Conservation (phyloP, 257 asterid species). For the Salvia hispanica region DNA sequence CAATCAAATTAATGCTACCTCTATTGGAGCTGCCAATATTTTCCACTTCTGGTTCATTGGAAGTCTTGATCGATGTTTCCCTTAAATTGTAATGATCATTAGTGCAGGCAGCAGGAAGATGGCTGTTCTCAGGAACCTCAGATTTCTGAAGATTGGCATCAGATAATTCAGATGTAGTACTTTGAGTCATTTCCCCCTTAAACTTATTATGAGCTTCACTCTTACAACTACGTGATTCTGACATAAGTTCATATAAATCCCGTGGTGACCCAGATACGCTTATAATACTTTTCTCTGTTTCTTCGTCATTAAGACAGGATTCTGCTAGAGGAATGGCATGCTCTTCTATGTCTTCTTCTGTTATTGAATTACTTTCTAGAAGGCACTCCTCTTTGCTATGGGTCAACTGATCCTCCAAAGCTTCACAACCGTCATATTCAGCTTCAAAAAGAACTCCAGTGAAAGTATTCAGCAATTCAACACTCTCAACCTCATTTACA, state of each 20-base stretch:
- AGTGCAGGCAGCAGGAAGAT: constrained; percentile 16
- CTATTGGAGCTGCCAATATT: constrained; percentile 5
- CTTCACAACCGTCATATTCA: constrained; percentile 29
- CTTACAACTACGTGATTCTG: constrained; percentile 16
- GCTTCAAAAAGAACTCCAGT: constrained; percentile 27
- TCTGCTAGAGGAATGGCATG: constrained; percentile 16
- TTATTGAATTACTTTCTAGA: constrained; percentile 17
- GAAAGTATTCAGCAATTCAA: constrained; percentile 25
- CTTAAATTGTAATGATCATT: constrained; percentile 20
- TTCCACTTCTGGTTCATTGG: constrained; percentile 20
- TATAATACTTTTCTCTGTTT: constrained; percentile 10
- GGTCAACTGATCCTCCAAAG: constrained; percentile 27
- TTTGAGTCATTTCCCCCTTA: constrained; percentile 24
- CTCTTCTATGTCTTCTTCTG: constrained; percentile 20
- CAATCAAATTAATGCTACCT: constrained; percentile 22
- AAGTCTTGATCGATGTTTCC: constrained; percentile 19
- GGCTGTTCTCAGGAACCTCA: constrained; percentile 8
- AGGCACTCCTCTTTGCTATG: constrained; percentile 21
- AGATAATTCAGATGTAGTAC: constrained; percentile 31
- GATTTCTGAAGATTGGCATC: constrained; percentile 25
- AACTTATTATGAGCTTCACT: constrained; percentile 13
- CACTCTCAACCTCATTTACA: constrained; percentile 28
- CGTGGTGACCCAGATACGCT: constrained; percentile 24
- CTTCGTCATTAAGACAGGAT: constrained; percentile 21
- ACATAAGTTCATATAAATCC: constrained; percentile 20